phyloP scores from a whole-genome alignment of 2,329 filamentous ascomycete genomes.

The Aspergillus ochraceoroseus region DNA sequence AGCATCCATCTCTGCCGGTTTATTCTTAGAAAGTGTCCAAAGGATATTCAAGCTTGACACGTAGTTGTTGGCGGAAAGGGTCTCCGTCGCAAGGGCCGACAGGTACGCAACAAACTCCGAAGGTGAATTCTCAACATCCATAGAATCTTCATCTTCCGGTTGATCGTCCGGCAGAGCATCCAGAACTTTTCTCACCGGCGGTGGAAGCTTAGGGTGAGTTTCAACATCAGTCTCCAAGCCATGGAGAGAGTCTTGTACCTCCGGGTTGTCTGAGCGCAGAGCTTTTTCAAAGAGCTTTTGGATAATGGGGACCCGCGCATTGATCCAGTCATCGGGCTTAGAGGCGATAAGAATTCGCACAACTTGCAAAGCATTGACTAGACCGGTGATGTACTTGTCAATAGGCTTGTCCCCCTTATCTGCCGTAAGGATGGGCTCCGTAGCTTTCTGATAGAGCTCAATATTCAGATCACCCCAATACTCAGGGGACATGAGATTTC shows the following conservation, averaged over 20 bases:
- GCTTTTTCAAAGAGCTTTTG: slow-evolving; percentile 89
- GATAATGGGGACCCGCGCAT: slow-evolving; percentile 68
- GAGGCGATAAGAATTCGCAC: slow-evolving; percentile 82
- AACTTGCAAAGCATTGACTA: slow-evolving; percentile 91
- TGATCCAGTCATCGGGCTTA: slow-evolving; percentile 86
- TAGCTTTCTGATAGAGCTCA: slow-evolving; percentile 84
- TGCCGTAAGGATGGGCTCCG: slow-evolving; percentile 74
- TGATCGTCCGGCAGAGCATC: slow-evolving; percentile 79
- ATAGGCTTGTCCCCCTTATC: slow-evolving; percentile 81
- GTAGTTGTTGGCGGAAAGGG: slow-evolving; percentile 73
- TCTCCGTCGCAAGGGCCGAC: slow-evolving; percentile 80
- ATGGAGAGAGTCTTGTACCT: slow-evolving; percentile 90
- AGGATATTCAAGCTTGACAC: slow-evolving; percentile 86
- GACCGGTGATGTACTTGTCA: slow-evolving; percentile 76
- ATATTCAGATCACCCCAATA: slow-evolving; percentile 92
- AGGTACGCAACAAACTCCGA: slow-evolving; percentile 84
- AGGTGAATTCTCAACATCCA: slow-evolving; percentile 68
- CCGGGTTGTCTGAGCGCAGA: slow-evolving; percentile 78
- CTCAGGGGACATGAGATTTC: slow-evolving; percentile 76
- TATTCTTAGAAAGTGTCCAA: slow-evolving; percentile 83
- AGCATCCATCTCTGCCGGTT: slow-evolving; percentile 79
- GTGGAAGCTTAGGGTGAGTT: slow-evolving; percentile 64
- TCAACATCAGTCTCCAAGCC: slow-evolving; percentile 64
- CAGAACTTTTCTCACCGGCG: slow-evolving; percentile 75
- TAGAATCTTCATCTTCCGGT: slow-evolving; percentile 76